These are phyloP conservation scores for Solanum ossicruentum DNA, from an alignment of 257 asterid genomes.

Conservation along the genomic window DNA sequence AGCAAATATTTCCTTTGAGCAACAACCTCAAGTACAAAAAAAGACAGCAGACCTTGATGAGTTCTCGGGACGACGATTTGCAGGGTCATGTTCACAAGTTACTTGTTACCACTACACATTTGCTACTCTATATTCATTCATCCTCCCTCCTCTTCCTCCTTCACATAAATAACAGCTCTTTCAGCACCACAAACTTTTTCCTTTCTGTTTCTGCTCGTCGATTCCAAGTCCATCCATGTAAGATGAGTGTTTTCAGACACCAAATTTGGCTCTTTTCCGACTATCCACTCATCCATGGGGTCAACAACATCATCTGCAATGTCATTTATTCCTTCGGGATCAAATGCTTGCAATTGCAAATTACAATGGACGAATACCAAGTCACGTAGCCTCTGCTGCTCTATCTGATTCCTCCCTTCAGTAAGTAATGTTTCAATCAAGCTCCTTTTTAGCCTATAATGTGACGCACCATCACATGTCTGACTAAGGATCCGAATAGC, in stretches of 20 bases:
- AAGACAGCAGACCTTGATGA: background rate
- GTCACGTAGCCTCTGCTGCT: slow-evolving; percentile 16
- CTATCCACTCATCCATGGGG: slow-evolving; percentile 17
- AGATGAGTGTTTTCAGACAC: background rate
- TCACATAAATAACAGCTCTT: background rate
- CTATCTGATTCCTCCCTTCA: slow-evolving; percentile 5
- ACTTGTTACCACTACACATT: background rate
- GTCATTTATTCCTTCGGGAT: background rate
- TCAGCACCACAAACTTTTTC: background rate
- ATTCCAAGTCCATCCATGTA: slow-evolving; percentile 5
- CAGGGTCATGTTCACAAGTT: background rate
- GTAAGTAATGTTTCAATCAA: slow-evolving; percentile 22
- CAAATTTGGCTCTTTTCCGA: background rate
- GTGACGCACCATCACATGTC: slow-evolving; percentile 42
- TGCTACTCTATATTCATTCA: background rate
- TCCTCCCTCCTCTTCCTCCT: background rate
- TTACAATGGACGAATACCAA: slow-evolving; percentile 39
- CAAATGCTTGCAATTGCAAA: slow-evolving; percentile 28
- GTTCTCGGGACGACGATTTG: no score
- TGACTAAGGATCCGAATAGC: slow-evolving; percentile 47
- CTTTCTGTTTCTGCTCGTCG: background rate
- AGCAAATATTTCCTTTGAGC: background rate
- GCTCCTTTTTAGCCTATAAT: slow-evolving; percentile 27
- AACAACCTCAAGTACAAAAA: background rate
- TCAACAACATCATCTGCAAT: background rate